Evolutionary conservation across 75 land plant genomes (phyloP), one percentile per base, ranked within the genome.

Genomic region (Gnetum montanum): DNA sequence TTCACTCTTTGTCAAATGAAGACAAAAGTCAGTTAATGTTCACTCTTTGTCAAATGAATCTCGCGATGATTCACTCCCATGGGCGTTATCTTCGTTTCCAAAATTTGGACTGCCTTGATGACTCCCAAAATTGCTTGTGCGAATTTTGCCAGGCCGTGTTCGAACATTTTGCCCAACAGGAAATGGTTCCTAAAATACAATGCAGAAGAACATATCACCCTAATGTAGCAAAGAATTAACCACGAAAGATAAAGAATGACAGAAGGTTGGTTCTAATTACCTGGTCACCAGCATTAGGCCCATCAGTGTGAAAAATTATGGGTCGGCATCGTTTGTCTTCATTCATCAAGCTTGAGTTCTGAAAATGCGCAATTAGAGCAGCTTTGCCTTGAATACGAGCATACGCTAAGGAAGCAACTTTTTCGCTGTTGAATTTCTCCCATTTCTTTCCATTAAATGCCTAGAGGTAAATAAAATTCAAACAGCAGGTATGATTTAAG

Each of bases 351-450:
- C 94, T 88, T 45, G 93, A 88, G 49, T 89, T 89, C 46, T 89
- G 95, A 36, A 89, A 89, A 68, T 89, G 95, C 18, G 90, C 80
- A 40, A 89, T 84, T 7, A 89, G 83, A 59, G 95, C 95, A 62
- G 78, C 63, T 48, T 85, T 89, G 7, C 95, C 95, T 58, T 89
- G 95, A 46, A 89, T 89, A 2, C 95, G 80, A 40, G 83, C 95
- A 82, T 89, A 89, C 45, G 90, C 86, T 46, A 89, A 72, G 61
- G 90, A 85, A 25, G 90, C 95, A 46, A 89, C 90, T 62, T 89
- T 89, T 68, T 89, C 95, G 49, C 91, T 85, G 43, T 89, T 89
- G 43, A 89, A 89, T 50, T 89, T 89, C 70, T 89, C 95, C 95
- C 95, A 89, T 64, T 89, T 85, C 68, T 85, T 85, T 27, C 90